phyloP scores from a whole-genome alignment of 768 basidiomycete genomes.

The Myochromella boudieri region DNA sequence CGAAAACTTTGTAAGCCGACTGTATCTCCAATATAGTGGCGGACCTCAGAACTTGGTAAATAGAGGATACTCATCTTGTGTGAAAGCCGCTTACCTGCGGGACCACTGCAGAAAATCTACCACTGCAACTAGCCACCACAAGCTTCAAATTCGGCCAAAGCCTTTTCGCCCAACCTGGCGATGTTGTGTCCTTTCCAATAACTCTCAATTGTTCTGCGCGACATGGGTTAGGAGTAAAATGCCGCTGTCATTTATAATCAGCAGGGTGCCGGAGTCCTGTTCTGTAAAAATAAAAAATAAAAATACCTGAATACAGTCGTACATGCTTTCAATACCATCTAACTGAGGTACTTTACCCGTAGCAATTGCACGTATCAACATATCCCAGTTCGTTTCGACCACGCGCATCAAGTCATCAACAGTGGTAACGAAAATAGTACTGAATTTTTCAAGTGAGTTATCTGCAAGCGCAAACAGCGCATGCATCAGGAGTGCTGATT shows the following conservation, averaged over 20 bases:
- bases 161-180: slow-evolving; percentile 7
- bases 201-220: slow-evolving; percentile 6
- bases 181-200: slow-evolving; percentile 2
- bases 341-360: slow-evolving; percentile 5
- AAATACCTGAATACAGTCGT: slow-evolving; percentile 6
- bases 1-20: slow-evolving; percentile 4
- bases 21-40: slow-evolving; percentile 3
- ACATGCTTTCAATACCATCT: slow-evolving; percentile 2
- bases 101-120: slow-evolving; percentile 4
- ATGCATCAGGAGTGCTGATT: slow-evolving; percentile 7
- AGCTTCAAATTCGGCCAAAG: slow-evolving; percentile 7
- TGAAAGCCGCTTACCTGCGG: slow-evolving; percentile 5
- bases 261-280: background rate
- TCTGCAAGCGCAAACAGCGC: slow-evolving; percentile 11
- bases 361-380: slow-evolving; percentile 4
- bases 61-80: too few species aligned
- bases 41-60: too few species aligned
- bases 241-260: background rate
- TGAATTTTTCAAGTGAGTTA: slow-evolving; percentile 4
- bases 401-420: slow-evolving; percentile 8
- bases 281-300: too few species aligned
- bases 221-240: slow-evolving; percentile 5
- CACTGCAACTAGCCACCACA: slow-evolving; percentile 6
- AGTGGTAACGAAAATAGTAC: slow-evolving; percentile 6
- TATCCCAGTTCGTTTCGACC: slow-evolving; percentile 9